Conservation (phyloP, 2,329 filamentous ascomycete genomes). For the Colletotrichum limetticola region DNA sequence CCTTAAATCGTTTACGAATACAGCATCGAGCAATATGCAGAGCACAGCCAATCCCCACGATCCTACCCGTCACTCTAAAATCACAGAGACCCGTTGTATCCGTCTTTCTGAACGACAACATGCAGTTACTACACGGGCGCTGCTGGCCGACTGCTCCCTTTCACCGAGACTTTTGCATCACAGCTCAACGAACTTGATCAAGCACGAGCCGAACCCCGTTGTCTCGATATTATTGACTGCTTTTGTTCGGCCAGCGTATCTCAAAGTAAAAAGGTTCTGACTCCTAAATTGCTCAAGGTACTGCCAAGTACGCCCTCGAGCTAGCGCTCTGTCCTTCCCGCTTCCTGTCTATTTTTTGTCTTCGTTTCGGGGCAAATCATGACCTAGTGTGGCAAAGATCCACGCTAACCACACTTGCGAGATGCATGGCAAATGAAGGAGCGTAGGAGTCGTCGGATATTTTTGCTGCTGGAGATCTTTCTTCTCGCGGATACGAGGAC, state of each 20-base stretch:
- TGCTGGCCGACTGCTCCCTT: too few species aligned
- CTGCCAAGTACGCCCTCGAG: neutral
- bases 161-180: neutral
- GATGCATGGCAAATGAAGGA: neutral
- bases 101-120: too few species aligned
- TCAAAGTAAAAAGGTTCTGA: neutral
- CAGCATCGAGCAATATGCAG: too few species aligned
- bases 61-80: neutral
- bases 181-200: neutral
- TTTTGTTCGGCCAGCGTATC: neutral
- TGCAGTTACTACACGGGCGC: too few species aligned
- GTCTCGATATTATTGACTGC: neutral
- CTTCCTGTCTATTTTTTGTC: neutral
- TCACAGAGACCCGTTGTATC: too few species aligned
- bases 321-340: neutral
- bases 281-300: neutral
- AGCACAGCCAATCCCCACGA: neutral
- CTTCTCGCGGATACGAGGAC: neutral
- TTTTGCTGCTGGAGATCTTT: neutral
- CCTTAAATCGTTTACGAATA: neutral
- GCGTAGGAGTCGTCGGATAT: neutral
- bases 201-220: neutral
- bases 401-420: neutral
- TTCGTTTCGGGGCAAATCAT: neutral
- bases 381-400: neutral